These are phyloP conservation scores for Leersia perrieri DNA, from an alignment of 176 grass and related monocot species.

Conservation along the genomic window DNA sequence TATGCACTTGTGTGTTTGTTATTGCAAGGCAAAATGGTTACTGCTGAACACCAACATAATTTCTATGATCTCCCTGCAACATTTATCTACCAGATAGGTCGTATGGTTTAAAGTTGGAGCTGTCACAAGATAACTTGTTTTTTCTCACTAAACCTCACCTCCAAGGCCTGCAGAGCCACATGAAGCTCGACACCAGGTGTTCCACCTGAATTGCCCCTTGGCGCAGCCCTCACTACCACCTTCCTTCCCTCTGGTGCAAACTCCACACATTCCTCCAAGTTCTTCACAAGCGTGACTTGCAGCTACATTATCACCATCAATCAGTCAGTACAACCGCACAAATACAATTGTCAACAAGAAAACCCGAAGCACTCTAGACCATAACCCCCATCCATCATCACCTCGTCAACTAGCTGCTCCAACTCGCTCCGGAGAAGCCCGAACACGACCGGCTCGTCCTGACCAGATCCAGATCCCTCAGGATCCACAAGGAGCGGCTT, in stretches of 20 bases:
- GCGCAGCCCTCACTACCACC: constrained; percentile 53
- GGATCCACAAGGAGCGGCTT: constrained; percentile 36
- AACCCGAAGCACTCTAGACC: background rate
- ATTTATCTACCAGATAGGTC: constrained; percentile 8
- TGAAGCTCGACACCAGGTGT: constrained; percentile 39
- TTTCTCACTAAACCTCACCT: constrained; percentile 54
- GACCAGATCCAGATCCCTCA: constrained; percentile 25
- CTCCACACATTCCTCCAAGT: constrained; percentile 50
- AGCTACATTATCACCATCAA: constrained; percentile 49
- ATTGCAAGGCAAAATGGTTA: constrained; percentile 9
- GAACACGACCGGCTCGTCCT: constrained; percentile 63
- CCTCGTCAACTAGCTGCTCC: constrained; percentile 75
- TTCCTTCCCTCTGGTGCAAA: constrained; percentile 57
- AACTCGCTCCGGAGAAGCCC: constrained; percentile 70
- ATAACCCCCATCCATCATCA: constrained; percentile 23
- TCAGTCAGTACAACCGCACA: constrained; percentile 33
- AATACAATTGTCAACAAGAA: constrained; percentile 29
- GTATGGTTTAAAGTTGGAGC: constrained; percentile 1
- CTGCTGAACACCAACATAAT: constrained; percentile 5
- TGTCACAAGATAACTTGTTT: background rate
- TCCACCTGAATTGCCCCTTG: background rate
- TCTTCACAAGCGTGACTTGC: constrained; percentile 63
- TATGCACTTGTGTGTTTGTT: background rate
- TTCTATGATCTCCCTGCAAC: background rate
- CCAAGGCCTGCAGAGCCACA: constrained; percentile 62